Evolutionary conservation across 2,329 filamentous ascomycete genomes (phyloP).

Genomic region (Byssochlamys sp.): DNA sequence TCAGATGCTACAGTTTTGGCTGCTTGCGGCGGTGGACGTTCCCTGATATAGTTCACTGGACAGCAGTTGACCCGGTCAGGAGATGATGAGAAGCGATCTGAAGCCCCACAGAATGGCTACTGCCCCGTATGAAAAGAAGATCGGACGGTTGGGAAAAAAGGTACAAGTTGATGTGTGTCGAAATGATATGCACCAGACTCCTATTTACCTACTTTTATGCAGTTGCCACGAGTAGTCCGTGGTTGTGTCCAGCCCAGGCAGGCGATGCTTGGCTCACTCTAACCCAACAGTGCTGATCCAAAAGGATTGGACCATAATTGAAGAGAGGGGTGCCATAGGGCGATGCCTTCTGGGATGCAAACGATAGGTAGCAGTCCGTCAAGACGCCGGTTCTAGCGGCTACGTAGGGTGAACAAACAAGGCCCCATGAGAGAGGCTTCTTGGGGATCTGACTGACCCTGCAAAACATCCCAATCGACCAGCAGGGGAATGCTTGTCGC

Average conservation of each 20-base stretch:
- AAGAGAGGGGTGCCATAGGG: neutral
- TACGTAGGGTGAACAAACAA: neutral
- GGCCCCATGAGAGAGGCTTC: neutral
- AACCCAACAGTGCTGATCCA: neutral
- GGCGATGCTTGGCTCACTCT: neutral
- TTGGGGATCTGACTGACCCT: neutral
- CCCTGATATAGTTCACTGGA: neutral
- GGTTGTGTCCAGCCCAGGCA: neutral
- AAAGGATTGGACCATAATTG: neutral
- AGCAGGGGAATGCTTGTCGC: neutral
- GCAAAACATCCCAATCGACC: neutral
- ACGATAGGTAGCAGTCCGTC: neutral
- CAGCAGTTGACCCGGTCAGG: neutral
- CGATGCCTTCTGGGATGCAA: neutral
- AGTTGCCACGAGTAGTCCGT: neutral
- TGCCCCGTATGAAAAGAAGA: neutral
- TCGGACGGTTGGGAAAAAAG: neutral
- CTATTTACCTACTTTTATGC: neutral
- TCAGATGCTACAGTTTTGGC: neutral
- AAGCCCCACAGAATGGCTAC: neutral
- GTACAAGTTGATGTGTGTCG: neutral
- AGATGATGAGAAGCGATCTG: neutral
- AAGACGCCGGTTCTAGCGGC: neutral
- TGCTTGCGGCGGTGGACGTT: neutral
- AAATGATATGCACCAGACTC: neutral